Base-by-base conservation (phyloP, 257 asterid genomes). In the Phtheirospermum japonicum region DNA sequence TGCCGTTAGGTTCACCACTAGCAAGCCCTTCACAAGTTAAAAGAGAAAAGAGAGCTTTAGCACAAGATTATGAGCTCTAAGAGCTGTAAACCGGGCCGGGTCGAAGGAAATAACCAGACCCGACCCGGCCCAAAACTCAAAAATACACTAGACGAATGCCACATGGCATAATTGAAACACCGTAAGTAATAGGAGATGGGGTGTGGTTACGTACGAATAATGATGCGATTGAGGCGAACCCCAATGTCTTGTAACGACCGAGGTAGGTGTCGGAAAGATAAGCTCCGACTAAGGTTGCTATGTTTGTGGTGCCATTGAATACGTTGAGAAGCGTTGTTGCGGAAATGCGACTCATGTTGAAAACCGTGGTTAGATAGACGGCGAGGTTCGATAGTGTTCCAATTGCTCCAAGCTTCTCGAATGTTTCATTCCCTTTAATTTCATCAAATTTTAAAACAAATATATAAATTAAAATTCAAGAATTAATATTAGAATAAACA, bases 371-470 rank as follows among this genome's bases (percentile, higher is more conserved):
- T 7, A 88, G 85, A 28, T 88, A 88, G 46, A 88, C 76, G 63
- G 79, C 77, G 7, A 88, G 79, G 61, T 85, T 88, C 2, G 91
- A 68, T 13, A 80, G 4, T 10, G 85, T 81, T 2, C 96, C 96
- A n/a, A 88, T 81, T 2, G 94, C 85, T 57, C 96, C 96, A 7
- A 88, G 82, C 72, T 88, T 88, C 83, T 88, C 95, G 65, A 88
- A 88, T 1, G 96, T 82, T 63, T 88, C 96, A 68, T 88, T 88
- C 7, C 95, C 95, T 85, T 39, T 4, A 55, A 9, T 1, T 28
- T n/a, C n/a, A n/a, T n/a, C n/a, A n/a, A n/a, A n/a, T n/a, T 20
- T 34, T 4, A 5, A 7, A 63, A 23, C 17, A 8, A 2, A 7
- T 43, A 57, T 7, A 17, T 2, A 17, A 33, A 16, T 50, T 32